These are phyloP conservation scores for Fusarium nodosum DNA, from an alignment of 2,329 filamentous ascomycete species.

Conservation along the genomic window DNA sequence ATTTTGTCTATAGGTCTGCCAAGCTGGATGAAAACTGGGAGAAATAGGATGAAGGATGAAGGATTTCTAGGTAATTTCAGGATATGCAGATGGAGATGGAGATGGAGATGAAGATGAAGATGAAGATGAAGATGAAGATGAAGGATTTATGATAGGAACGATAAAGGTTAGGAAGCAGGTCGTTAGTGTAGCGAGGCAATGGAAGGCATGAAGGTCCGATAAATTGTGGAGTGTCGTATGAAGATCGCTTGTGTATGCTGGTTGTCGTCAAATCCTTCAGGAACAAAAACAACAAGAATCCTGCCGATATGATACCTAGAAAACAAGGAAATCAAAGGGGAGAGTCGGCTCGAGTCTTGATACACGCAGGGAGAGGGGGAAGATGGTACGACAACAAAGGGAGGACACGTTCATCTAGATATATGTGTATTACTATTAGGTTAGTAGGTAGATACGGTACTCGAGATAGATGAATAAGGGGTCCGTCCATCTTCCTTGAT, in stretches of 20 bases:
- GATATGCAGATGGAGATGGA: constrained; percentile 6
- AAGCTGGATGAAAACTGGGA: neutral
- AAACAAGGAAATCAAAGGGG: neutral
- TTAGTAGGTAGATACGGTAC: neutral
- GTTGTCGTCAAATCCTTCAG: neutral
- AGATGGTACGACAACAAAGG: neutral
- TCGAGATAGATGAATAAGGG: constrained; percentile 5
- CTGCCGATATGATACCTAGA: neutral
- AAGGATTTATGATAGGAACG: constrained; percentile 1
- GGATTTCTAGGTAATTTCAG: neutral
- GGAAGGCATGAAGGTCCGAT: constrained; percentile 26
- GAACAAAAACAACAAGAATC: neutral
- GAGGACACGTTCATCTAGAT: constrained; percentile 1
- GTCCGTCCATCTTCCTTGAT: constrained; percentile 1
- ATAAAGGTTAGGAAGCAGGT: neutral
- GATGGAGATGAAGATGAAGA: neutral
- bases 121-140: neutral
- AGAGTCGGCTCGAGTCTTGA: neutral
- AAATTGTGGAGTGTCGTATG: constrained; percentile 21
- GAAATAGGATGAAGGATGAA: neutral
- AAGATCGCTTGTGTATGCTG: constrained; percentile 4
- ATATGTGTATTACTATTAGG: neutral
- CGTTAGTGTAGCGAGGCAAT: constrained; percentile 13
- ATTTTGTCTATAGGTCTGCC: constrained; percentile 11
- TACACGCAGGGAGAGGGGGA: neutral